A percentile compares a stretch with the other conserved stretches of the same genome.
Conservation (phyloP, 2,329 filamentous ascomycete species). For the Fusarium chaquense region DNA sequence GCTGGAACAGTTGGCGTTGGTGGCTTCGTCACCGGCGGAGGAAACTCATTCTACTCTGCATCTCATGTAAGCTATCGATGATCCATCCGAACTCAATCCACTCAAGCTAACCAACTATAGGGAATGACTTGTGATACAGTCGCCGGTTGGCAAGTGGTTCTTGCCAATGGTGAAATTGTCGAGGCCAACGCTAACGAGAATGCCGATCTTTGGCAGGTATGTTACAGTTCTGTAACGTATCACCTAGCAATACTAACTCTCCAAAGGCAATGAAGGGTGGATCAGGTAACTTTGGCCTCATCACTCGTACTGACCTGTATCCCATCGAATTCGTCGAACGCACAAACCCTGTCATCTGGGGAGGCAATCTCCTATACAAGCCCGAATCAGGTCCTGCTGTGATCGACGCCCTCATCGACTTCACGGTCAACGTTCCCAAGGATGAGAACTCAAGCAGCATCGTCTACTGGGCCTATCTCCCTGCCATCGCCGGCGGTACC, state of each 20-base stretch:
- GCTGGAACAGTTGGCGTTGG: conserved; percentile 54
- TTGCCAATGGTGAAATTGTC: conserved; percentile 57
- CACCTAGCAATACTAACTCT: background rate
- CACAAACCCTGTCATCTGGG: conserved; percentile 48
- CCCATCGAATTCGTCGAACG: conserved; percentile 48
- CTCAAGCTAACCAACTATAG: conserved; percentile 4
- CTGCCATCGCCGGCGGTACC: conserved; percentile 45
- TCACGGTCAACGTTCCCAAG: conserved; percentile 48
- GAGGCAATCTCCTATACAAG: conserved; percentile 48
- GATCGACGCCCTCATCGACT: conserved; percentile 51
- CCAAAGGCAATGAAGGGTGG: conserved; percentile 59
- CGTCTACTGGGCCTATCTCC: conserved; percentile 52
- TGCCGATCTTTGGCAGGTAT: conserved; percentile 57
- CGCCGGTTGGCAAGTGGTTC: conserved; percentile 58
- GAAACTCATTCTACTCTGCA: conserved; percentile 53
- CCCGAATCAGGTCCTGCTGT: conserved; percentile 37
- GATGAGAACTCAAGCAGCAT: conserved; percentile 52
- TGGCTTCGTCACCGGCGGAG: conserved; percentile 53
- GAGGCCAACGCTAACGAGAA: conserved; percentile 56
- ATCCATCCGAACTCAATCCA: accelerated
- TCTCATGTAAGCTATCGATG: conserved; percentile 35
- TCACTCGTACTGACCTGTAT: conserved; percentile 52
- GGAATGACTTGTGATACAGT: conserved; percentile 57
- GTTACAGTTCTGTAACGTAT: background rate
- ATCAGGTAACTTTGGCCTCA: conserved; percentile 59